phyloP scores from a whole-genome alignment of 2,329 filamentous ascomycete species.

The Pyrenophora seminiperda region DNA sequence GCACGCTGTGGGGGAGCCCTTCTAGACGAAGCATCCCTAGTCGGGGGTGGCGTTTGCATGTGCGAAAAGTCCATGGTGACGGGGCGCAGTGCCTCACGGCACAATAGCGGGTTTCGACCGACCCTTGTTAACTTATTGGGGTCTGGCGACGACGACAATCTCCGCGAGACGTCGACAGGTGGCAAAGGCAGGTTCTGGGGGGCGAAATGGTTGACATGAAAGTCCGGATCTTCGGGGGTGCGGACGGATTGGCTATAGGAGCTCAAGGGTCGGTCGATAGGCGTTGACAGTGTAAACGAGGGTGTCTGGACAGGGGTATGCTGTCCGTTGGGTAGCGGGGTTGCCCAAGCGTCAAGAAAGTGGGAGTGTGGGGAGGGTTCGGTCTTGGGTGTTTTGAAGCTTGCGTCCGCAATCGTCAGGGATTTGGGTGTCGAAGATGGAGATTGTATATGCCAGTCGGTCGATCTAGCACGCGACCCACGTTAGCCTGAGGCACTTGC shows the following conservation, averaged over 20 bases:
- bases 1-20: constrained; percentile 48
- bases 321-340: constrained; percentile 50
- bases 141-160: constrained; percentile 63
- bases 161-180: constrained; percentile 64
- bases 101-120: constrained; percentile 13
- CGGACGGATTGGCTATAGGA: constrained; percentile 43
- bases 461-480: constrained; percentile 46
- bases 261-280: constrained; percentile 43
- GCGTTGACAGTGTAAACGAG: constrained; percentile 44
- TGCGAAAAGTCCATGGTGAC: constrained; percentile 51
- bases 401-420: constrained; percentile 47
- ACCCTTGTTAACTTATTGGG: constrained; percentile 37
- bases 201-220: constrained; percentile 68
- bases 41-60: constrained; percentile 68
- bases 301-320: constrained; percentile 52
- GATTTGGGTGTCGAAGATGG: constrained; percentile 56
- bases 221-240: constrained; percentile 50
- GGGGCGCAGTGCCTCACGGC: constrained; percentile 26
- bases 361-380: constrained; percentile 50
- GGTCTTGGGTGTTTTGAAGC: constrained; percentile 54
- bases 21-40: constrained; percentile 59
- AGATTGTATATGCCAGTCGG: constrained; percentile 58
- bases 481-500: constrained; percentile 43
- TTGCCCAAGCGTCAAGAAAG: constrained; percentile 58
- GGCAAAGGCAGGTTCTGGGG: constrained; percentile 61